Percentiles rank a stretch among this genome's conserved stretches.
phyloP scores from a whole-genome alignment of 2,329 filamentous ascomycete species.

The Sphaerulina vaccinii region DNA sequence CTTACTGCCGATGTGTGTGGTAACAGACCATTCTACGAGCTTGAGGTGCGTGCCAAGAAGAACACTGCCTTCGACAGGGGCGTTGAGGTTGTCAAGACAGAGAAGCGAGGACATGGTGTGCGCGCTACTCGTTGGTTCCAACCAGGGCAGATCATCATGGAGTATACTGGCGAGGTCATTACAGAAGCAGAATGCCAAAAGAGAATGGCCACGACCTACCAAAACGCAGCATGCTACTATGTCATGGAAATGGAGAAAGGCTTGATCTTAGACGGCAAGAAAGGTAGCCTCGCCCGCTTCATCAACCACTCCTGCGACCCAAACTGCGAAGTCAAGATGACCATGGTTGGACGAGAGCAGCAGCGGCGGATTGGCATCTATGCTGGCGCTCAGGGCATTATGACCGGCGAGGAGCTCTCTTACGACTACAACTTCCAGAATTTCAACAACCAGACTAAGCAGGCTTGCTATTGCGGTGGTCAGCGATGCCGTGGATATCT shows the following conservation, averaged over 20 bases:
- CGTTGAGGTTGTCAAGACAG: conserved; percentile 90
- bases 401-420: conserved; percentile 92
- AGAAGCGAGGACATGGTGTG: conserved; percentile 85
- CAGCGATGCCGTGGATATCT: conserved; percentile 61
- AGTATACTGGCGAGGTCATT: conserved; percentile 97
- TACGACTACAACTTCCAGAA: conserved; percentile 80
- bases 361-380: conserved; percentile 96
- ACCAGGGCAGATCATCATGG: conserved; percentile 92
- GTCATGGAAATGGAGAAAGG: conserved; percentile 98
- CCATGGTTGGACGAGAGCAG: conserved; percentile 90
- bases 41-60: conserved; percentile 68
- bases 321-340: conserved; percentile 81
- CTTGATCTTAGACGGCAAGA: conserved; percentile 97
- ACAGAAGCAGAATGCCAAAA: conserved; percentile 90
- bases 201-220: conserved; percentile 90
- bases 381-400: conserved; percentile 82
- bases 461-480: conserved; percentile 63
- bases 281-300: conserved; percentile 92
- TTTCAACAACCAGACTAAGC: conserved; percentile 39
- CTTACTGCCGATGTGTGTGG: conserved; percentile 70
- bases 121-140: conserved; percentile 85
- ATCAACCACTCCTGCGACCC: conserved; percentile 97
- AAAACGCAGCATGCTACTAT: conserved; percentile 96
- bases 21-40: conserved; percentile 82
- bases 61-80: conserved; percentile 88